These are phyloP conservation scores for Cryptococcus sp. DNA, from an alignment of 1,284 basidiomycete genomes.

Conservation along the genomic window DNA sequence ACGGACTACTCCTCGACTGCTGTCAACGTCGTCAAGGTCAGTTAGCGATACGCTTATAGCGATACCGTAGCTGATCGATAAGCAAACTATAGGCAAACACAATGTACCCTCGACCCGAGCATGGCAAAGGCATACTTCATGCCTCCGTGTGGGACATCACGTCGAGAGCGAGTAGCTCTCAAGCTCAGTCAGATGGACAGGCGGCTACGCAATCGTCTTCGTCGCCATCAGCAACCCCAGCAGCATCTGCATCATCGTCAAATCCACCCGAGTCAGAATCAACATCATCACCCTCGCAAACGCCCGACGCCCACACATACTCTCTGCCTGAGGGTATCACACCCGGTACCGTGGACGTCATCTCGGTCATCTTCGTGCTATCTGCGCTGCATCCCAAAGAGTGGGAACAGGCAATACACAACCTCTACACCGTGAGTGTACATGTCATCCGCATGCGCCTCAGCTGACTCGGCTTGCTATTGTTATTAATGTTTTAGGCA, in stretches of 20 bases:
- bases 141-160: conserved; percentile 92
- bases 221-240: not conserved
- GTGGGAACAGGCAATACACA: conserved; percentile 83
- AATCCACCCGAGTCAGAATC: not conserved
- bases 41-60: not conserved
- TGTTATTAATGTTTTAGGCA: conserved; percentile 59
- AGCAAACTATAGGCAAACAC: conserved; percentile 56
- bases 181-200: not conserved
- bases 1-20: conserved; percentile 92
- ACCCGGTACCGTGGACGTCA: conserved; percentile 75
- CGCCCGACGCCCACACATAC: conserved; percentile 21
- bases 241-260: not conserved
- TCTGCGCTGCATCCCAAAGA: conserved; percentile 92
- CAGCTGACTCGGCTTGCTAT: not conserved
- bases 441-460: not conserved
- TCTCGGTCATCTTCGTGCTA: conserved; percentile 92
- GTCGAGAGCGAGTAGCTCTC: conserved; percentile 52
- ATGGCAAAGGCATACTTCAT: conserved; percentile 65
- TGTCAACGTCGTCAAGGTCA: conserved; percentile 83
- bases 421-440: conserved; percentile 69
- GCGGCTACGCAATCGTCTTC: conserved; percentile 3
- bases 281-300: conserved; percentile 1
- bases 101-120: conserved; percentile 68
- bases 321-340: conserved; percentile 66
- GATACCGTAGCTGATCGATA: not conserved